Base-by-base conservation (phyloP, 2,329 filamentous ascomycete genomes). In the Hymenoscyphus albidus region DNA sequence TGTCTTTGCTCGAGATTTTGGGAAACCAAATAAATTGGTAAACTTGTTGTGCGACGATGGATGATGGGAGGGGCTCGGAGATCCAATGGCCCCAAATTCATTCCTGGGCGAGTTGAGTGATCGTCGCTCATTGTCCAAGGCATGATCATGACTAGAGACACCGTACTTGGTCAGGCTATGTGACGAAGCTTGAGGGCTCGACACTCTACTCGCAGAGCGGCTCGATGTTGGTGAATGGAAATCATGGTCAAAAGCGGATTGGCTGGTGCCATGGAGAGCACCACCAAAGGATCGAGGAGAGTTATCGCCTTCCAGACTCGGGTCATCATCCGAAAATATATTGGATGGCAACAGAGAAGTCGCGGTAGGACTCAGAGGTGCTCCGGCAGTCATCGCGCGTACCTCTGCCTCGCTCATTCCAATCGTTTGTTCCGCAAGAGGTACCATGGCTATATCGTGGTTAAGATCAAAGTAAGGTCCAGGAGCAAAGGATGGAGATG, bases 321-420 rank as follows among this genome's bases (percentile, higher is more conserved):
- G 79, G n/a, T 88, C 87, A 48, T 88, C 82, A 58, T 90, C 88
- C 61, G 78, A 76, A 63, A 85, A 82, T 3, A 89, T 78, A 65
- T 85, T 86, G 1, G 90, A 90, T 0, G 91, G 91, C 16, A 96
- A 78, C 3, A 94, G 80, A 16, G 88, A 84, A 35, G 89, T 87
- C 1, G 91, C 91, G 3, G 89, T 90, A 1, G 91, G 91, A 71
- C 90, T 93, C 74, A 94, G 84, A 0, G 89, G 89, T 1, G 89
- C 90, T 35, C 85, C 87, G 18, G 82, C 83, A 2, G 83, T 86
- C 42, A 89, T 75, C 18, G 81, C 81, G 64, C 85, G 85, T 4
- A 88, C 77, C 18, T 89, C 87, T 1, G 85, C 83, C 39, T 90
- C 88, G 5, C 85, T 85, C 62, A 87, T 80, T 10, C 75, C 71